Base-by-base conservation (phyloP, 2,329 filamentous ascomycete species). In the Neoscytalidium dimidiatum region DNA sequence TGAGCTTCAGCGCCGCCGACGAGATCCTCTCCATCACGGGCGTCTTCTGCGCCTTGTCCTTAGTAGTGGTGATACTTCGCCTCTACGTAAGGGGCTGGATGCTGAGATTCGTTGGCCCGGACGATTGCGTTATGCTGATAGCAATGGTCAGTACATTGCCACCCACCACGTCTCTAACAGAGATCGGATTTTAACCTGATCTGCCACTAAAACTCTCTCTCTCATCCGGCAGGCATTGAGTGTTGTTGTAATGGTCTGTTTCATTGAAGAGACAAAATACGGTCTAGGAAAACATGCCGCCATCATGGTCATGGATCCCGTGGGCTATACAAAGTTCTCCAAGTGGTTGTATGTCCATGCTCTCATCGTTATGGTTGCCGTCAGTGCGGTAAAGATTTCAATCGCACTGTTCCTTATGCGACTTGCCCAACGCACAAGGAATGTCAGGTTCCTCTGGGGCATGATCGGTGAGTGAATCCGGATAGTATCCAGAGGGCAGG, bases 211-310 rank as follows among this genome's bases (percentile, higher is more conserved):
- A n/a, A n/a, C n/a, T n/a, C n/a, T n/a, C n/a, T n/a, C n/a, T n/a
- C n/a, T n/a, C n/a, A n/a, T n/a, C n/a, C n/a, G n/a, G 6, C 33
- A 66, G 64, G 14, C 28, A 8, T 21, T 62, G 17, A 62, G 57
- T 26, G 23, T 66, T 13, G 68, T 35, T 2, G 69, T 71, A 1
- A 76, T 78, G 43, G 74, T 74, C 7, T 83, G 79, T 65, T 83
- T 85, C 65, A 71, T 81, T 6, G 72, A 79, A 17, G 79, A 84
- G 68, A 74, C 75, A 1, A 69, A 78, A 4, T 73, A 82, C 65
- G 84, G 83, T 2, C 71, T 85, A 7, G 84, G 84, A 8, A 78
- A 74, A 56, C 83, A 84, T 67, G 71, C 74, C 9, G 66, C 73
- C 3, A 78, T 78, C 3, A 73, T 84, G 31, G 19, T 67, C 28